A percentile compares a stretch with the other conserved stretches of the same genome.
phyloP scores from a whole-genome alignment of 1,284 basidiomycete species.

The Sphagnurus paluster region DNA sequence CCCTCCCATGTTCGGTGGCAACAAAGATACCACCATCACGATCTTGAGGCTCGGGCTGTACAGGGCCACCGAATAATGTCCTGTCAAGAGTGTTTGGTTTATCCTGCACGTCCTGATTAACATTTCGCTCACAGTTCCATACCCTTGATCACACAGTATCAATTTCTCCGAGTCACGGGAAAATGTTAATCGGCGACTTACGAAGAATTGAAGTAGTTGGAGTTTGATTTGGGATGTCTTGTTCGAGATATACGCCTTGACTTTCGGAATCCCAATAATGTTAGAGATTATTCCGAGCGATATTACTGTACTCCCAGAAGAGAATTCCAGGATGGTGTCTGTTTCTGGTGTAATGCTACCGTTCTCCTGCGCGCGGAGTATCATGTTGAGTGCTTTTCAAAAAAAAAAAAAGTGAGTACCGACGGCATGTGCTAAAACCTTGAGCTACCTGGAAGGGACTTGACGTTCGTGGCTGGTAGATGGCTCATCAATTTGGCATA shows the following conservation, averaged over 20 bases:
- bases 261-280: conserved; percentile 23
- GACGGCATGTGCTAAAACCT: neutral
- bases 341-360: conserved; percentile 21
- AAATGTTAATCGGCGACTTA: conserved; percentile 11
- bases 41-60: conserved; percentile 6
- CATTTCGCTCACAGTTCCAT: conserved; percentile 6
- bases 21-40: conserved; percentile 22
- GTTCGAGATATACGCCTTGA: conserved; percentile 26
- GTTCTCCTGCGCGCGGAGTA: conserved; percentile 22
- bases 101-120: conserved; percentile 13
- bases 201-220: conserved; percentile 24
- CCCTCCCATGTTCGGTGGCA: conserved; percentile 18
- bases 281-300: conserved; percentile 24
- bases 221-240: conserved; percentile 24
- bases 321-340: conserved; percentile 26
- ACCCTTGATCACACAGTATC: neutral
- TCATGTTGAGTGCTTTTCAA: conserved; percentile 25
- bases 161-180: neutral
- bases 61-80: conserved; percentile 9
- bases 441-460: conserved; percentile 22
- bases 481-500: conserved; percentile 25
- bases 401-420: neutral
- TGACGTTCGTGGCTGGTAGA: conserved; percentile 25
- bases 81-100: conserved; percentile 7
- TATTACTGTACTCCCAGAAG: conserved; percentile 26